phyloP scores from a whole-genome alignment of 352 stramenopile species.

The Thalassiosira exigua region DNA sequence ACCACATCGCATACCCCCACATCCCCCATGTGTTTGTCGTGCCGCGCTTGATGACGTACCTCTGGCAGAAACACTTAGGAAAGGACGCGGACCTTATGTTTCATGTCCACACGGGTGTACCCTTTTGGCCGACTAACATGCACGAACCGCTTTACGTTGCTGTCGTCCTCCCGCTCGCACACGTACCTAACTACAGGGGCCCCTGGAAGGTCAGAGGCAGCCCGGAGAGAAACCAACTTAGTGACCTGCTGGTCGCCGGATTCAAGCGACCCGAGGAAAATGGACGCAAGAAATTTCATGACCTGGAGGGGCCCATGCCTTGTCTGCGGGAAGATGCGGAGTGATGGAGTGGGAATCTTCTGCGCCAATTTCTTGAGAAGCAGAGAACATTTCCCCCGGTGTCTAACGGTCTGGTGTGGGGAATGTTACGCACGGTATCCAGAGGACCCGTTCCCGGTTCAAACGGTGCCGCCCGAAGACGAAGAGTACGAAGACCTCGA shows the following conservation, averaged over 20 bases:
- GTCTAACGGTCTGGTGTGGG: slow-evolving; percentile 42
- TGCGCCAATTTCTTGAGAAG: slow-evolving; percentile 53
- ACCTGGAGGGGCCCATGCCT: slow-evolving; percentile 35
- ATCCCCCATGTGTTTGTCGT: slow-evolving; percentile 27
- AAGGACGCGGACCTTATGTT: slow-evolving; percentile 30
- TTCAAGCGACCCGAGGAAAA: not conserved
- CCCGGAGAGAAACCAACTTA: not conserved
- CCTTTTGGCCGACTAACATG: slow-evolving; percentile 13
- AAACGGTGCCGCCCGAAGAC: not conserved
- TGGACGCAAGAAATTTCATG: slow-evolving; percentile 27
- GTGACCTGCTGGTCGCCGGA: not conserved
- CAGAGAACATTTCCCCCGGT: slow-evolving; percentile 40
- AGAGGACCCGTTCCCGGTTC: slow-evolving; percentile 31
- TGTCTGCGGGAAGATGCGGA: slow-evolving; percentile 16
- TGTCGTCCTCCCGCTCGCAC: slow-evolving; percentile 34
- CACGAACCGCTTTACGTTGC: slow-evolving; percentile 41
- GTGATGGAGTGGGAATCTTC: slow-evolving; percentile 41
- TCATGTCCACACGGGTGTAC: not conserved
- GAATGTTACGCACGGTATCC: slow-evolving; percentile 18
- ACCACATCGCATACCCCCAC: slow-evolving; percentile 6
- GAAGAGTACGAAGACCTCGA: slow-evolving; percentile 6
- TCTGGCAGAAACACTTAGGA: not conserved
- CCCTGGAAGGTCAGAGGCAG: slow-evolving; percentile 11
- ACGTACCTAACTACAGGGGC: slow-evolving; percentile 8
- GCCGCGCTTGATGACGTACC: not conserved